These are phyloP conservation scores for Ophiocordyceps sinensis DNA, from an alignment of 2,329 filamentous ascomycete species.

Conservation along the genomic window DNA sequence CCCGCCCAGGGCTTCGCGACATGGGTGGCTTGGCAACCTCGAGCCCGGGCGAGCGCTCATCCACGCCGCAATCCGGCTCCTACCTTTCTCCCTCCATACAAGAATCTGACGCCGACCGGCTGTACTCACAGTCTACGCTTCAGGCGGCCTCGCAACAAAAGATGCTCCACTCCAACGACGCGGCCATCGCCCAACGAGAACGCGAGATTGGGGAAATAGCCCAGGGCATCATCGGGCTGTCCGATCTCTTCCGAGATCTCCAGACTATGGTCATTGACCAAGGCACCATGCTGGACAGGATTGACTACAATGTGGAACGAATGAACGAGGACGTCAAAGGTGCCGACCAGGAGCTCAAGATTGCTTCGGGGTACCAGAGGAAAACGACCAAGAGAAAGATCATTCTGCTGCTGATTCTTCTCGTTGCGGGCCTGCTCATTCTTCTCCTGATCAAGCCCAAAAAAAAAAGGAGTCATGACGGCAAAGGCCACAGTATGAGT, in stretches of 20 bases:
- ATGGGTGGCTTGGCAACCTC: slow-evolving; percentile 45
- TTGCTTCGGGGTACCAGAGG: slow-evolving; percentile 80
- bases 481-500: neutral
- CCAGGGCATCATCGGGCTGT: slow-evolving; percentile 92
- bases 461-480: slow-evolving; percentile 30
- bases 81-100: slow-evolving; percentile 79
- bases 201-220: slow-evolving; percentile 96
- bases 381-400: slow-evolving; percentile 83
- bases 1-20: slow-evolving; percentile 52
- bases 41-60: slow-evolving; percentile 34
- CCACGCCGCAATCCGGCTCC: slow-evolving; percentile 32
- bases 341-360: slow-evolving; percentile 81
- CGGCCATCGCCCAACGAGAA: slow-evolving; percentile 79
- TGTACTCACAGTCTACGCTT: slow-evolving; percentile 78
- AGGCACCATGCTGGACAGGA: slow-evolving; percentile 81
- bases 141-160: slow-evolving; percentile 61
- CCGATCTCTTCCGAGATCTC: slow-evolving; percentile 91
- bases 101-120: slow-evolving; percentile 88
- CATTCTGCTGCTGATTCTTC: slow-evolving; percentile 71
- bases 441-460: slow-evolving; percentile 62
- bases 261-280: slow-evolving; percentile 93
- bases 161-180: slow-evolving; percentile 61
- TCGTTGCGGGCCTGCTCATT: slow-evolving; percentile 80
- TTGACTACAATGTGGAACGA: slow-evolving; percentile 94
- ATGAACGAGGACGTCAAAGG: slow-evolving; percentile 90